phyloP scores from a whole-genome alignment of 2,329 filamentous ascomycete genomes.

The Trichoderma atrobrunneum region DNA sequence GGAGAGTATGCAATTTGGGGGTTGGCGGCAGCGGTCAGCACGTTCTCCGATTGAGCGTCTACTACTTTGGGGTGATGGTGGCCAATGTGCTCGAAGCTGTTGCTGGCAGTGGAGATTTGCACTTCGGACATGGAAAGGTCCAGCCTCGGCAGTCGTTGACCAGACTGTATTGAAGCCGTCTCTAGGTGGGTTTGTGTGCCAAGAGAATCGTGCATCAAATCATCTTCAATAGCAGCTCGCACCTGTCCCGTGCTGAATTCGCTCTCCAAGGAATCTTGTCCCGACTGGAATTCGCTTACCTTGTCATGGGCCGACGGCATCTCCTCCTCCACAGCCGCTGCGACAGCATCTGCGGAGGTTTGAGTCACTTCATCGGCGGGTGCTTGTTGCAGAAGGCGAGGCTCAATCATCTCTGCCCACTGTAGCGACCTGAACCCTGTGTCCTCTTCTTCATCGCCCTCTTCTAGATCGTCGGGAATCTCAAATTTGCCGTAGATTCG shows the following conservation, averaged over 20 bases:
- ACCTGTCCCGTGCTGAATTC: conserved; percentile 32
- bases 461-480: conserved; percentile 61
- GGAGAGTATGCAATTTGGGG: neutral
- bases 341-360: neutral
- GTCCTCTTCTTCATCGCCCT: conserved; percentile 57
- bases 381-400: conserved; percentile 56
- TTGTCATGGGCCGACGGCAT: neutral
- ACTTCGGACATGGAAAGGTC: conserved; percentile 26
- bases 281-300: conserved; percentile 19
- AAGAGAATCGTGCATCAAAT: conserved; percentile 21
- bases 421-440: conserved; percentile 59
- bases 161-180: conserved; percentile 31
- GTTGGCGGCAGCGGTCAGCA: neutral
- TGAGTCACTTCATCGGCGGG: conserved; percentile 29
- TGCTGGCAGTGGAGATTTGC: conserved; percentile 25
- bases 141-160: conserved; percentile 27
- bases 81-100: conserved; percentile 22
- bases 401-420: conserved; percentile 64
- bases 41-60: conserved; percentile 1
- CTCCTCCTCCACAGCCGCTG: neutral
- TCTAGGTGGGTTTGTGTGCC: conserved; percentile 22
- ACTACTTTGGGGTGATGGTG: conserved; percentile 1
- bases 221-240: conserved; percentile 27
- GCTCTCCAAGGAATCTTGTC: conserved; percentile 23
- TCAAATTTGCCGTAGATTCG: conserved; percentile 78